These are phyloP conservation scores for Phytopythium vexans DNA, from an alignment of 352 stramenopile species.

Conservation along the genomic window DNA sequence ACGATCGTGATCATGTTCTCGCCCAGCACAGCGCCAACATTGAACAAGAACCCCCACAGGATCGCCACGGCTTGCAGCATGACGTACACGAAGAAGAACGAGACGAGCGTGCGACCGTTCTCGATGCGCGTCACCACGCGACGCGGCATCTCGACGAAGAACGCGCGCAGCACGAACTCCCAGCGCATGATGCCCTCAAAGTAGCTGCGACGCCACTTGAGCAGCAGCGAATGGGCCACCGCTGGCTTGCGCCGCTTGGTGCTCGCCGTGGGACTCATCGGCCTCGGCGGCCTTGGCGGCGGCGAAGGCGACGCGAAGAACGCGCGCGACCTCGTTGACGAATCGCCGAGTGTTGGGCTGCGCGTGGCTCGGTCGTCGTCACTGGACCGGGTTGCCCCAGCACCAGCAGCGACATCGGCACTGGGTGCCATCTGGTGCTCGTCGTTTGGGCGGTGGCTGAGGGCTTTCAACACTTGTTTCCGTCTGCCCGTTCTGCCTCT, in stretches of 20 bases:
- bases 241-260: neutral
- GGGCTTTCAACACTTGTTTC: too few relatives aligned
- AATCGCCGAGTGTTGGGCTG: neutral
- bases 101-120: conserved; percentile 50
- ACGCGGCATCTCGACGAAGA: conserved; percentile 59
- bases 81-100: conserved; percentile 85
- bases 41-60: conserved; percentile 86
- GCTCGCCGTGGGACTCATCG: conserved; percentile 1
- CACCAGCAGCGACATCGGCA: too few relatives aligned
- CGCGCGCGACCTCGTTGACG: conserved; percentile 2
- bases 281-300: neutral
- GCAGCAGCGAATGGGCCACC: conserved; percentile 10
- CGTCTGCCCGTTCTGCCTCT: too few relatives aligned
- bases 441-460: too few relatives aligned
- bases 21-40: conserved; percentile 75
- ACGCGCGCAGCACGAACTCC: conserved; percentile 48
- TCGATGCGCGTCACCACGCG: conserved; percentile 49
- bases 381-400: too few relatives aligned
- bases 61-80: conserved; percentile 84
- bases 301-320: conserved; percentile 7
- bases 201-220: conserved; percentile 48
- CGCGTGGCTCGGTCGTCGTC: neutral
- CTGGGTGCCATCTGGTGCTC: too few relatives aligned
- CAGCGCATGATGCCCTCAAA: conserved; percentile 69
- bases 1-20: conserved; percentile 87